phyloP scores from a whole-genome alignment of 2,329 filamentous ascomycete genomes.

The Tolypocladium ovalisporum region DNA sequence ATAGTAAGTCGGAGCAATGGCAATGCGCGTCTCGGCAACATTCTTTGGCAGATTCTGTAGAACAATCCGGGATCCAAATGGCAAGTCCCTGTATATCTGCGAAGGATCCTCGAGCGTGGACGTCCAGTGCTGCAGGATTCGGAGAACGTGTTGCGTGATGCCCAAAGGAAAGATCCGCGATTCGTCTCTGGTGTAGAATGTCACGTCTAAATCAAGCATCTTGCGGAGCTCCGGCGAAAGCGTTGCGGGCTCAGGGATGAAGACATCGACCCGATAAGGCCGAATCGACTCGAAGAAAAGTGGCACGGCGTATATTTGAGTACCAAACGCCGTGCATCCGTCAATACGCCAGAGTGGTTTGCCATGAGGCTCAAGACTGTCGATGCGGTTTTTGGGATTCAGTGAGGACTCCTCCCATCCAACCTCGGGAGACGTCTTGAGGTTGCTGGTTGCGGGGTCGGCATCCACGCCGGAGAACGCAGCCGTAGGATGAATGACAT shows the following conservation, averaged over 20 bases:
- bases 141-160: conserved; percentile 41
- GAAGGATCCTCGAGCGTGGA: conserved; percentile 15
- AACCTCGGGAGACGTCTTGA: not conserved
- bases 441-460: not conserved
- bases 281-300: conserved; percentile 33
- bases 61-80: conserved; percentile 48
- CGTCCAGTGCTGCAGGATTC: conserved; percentile 43
- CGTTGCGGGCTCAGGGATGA: conserved; percentile 39
- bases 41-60: conserved; percentile 39
- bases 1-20: conserved; percentile 37
- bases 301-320: conserved; percentile 46
- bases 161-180: conserved; percentile 35
- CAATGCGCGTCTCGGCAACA: conserved; percentile 32
- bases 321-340: conserved; percentile 44
- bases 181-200: conserved; percentile 45
- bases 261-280: conserved; percentile 47
- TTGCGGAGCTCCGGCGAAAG: conserved; percentile 28
- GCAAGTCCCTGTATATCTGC: conserved; percentile 31
- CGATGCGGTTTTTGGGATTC: conserved; percentile 51
- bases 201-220: conserved; percentile 34
- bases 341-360: conserved; percentile 46
- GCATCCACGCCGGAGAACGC: conserved; percentile 25
- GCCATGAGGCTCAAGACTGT: conserved; percentile 36
- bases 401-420: conserved; percentile 38
- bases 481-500: conserved; percentile 48